Evolutionary conservation across 805 yeast species (phyloP), one percentile per base, ranked within the genome.

Genomic region (Zygoascus biomembranicola): DNA sequence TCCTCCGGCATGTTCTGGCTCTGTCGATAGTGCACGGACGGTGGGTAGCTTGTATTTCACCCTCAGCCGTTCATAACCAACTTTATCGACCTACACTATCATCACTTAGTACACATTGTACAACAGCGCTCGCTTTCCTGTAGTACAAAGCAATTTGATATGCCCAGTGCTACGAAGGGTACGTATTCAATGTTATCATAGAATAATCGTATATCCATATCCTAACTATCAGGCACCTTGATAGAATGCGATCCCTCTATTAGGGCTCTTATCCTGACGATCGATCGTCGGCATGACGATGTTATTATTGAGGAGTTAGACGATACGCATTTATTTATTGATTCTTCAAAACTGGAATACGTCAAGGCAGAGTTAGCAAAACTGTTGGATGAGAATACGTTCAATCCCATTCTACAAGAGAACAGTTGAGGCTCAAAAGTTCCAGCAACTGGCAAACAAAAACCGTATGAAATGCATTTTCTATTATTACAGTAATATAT

Each of bases 251-350:
- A 92, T 66, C 98, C 99, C 1, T 88, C 97, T 1, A 90, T 92
- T 58, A 78, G 82, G 58, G 96, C 98, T 0, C 73, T 92, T 49
- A 87, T 92, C 1, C 70, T 92, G 20, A 85, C 83, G 65, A 85
- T 92, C 44, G 98, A 94, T 67, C 72, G 88, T 0, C 79, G 81
- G 28, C 71, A 76, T 39, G 85, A 87, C 55, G 95, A 90, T 60
- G 84, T 94, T 35, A 79, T 82, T 5, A 68, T 81, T 19, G 82
- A 80, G 68, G 98, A 94, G 61, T 75, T 92, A 43, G 98, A 94
- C 65, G 97, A 90, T 47, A 87, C 94, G 1, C 98, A 94, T 68
- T 69, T 92, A 18, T 73, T 94, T 56, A 85, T 92, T 31, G 92
- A 87, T 60, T 85, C 84, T 32, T 78, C 80, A 41, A 86, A 84